Conservation (phyloP, 108 stramenopile species). For the Mediolabrus comicus region DNA sequence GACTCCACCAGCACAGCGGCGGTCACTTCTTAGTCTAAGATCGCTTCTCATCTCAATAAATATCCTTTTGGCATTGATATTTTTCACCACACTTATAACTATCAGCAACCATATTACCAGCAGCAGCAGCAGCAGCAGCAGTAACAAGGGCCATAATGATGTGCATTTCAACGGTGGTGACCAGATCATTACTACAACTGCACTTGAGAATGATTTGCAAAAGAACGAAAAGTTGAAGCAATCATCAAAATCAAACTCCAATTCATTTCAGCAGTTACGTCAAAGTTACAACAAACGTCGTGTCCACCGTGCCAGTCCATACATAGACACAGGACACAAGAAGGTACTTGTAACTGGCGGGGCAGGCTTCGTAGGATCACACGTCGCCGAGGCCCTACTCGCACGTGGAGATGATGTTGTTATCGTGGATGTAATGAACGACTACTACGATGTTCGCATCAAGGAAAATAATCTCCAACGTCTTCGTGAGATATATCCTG, state of each 20-base stretch:
- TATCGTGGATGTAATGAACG: conserved; percentile 98
- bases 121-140: too few species aligned
- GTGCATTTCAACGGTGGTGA: background rate
- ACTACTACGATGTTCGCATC: conserved; percentile 93
- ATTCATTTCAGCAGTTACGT: too few species aligned
- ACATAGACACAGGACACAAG: conserved; percentile 66
- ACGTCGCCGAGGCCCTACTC: conserved; percentile 81
- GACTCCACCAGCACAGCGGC: too few species aligned
- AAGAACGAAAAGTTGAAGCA: too few species aligned
- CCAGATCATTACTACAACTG: background rate
- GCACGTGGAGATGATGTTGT: conserved; percentile 93
- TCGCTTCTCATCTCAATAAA: too few species aligned
- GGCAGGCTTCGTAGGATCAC: conserved; percentile 95
- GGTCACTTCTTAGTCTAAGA: too few species aligned
- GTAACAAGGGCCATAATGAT: background rate
- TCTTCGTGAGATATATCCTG: conserved; percentile 47
- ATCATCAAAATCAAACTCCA: too few species aligned
- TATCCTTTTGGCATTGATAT: too few species aligned
- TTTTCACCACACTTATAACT: too few species aligned
- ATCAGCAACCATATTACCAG: too few species aligned
- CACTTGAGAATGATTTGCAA: background rate
- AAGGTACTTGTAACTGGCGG: conserved; percentile 98
- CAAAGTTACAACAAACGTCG: too few species aligned
- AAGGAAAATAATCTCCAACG: conserved; percentile 87
- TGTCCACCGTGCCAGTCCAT: background rate